Evolutionary conservation across 2,329 filamentous ascomycete species (phyloP), one percentile per base, ranked within the genome.

Genomic region (Botrytis cinerea): DNA sequence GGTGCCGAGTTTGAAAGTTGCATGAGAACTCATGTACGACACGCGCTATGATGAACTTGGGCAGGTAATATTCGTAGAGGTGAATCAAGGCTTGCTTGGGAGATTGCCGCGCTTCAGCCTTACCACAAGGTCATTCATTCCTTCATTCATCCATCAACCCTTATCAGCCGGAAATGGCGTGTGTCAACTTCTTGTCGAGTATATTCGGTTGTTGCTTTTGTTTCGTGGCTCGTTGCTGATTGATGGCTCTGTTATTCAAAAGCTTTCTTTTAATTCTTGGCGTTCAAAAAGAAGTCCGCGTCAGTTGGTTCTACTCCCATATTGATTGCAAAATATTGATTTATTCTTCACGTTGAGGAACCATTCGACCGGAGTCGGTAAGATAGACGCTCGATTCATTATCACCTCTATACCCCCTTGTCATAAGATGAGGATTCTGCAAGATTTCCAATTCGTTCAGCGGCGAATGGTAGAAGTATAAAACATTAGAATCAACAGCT

Each of bases 41-140:
- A 67, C 45, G 45, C 45, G 22, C 63, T 51, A 38, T 35, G n/a
- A 46, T 45, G 46, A 45, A 54, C n/a, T 69, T 69, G n/a, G n/a
- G 18, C 45, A 28, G 25, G 48, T 45, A 46, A 54, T 45, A 43
- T 28, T 46, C 40, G 20, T 35, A 43, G 35, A 38, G 10, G 25
- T n/a, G 32, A 66, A 45, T 16, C 6, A 22, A 35, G 70, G 32
- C 61, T 66, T 57, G 48, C 54, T 70, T 45, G 51, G 40, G 60
- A 71, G 59, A 66, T 66, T 66, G 70, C 35, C 46, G 46, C 60
- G 35, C 70, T 71, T 72, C 60, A 72, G 70, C 70, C 70, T 72
- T 72, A 67, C 46, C n/a, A 38, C 40, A 72, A 57, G 46, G 35
- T 45, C n/a, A 10, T 20, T 16, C 48, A 43, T 43, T 43, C 40